Percentiles rank a stretch among this genome's conserved stretches.
Conservation (phyloP, 2,329 filamentous ascomycete species). For the Thelonectria discophora region DNA sequence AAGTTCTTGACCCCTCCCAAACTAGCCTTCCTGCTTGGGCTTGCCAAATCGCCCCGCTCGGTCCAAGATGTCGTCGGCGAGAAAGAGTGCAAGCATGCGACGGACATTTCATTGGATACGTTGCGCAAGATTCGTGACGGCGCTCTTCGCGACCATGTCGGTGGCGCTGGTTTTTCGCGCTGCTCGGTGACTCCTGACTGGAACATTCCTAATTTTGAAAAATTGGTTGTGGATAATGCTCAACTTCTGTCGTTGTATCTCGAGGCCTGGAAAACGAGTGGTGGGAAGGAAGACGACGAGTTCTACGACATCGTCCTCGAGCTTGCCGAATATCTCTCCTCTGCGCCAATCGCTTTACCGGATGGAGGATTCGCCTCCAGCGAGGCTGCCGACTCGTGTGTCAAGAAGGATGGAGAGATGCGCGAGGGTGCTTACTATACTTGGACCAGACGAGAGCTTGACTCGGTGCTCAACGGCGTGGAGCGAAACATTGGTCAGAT, state of each 20-base stretch:
- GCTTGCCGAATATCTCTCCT: constrained; percentile 86
- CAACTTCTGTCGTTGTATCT: constrained; percentile 85
- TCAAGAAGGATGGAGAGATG: constrained; percentile 78
- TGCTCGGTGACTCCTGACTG: constrained; percentile 93
- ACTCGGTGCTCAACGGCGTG: constrained; percentile 68
- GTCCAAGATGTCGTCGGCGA: constrained; percentile 90
- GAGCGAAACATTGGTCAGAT: constrained; percentile 72
- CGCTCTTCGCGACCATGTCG: constrained; percentile 65
- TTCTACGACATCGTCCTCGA: constrained; percentile 82
- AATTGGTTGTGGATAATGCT: constrained; percentile 93
- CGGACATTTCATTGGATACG: constrained; percentile 82
- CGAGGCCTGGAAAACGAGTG: constrained; percentile 77
- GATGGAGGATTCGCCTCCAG: constrained; percentile 85
- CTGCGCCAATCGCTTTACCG: constrained; percentile 70
- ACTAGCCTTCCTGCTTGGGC: constrained; percentile 79
- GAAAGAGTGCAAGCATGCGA: constrained; percentile 76
- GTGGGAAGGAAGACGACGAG: constrained; percentile 67
- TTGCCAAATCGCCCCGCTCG: constrained; percentile 74
- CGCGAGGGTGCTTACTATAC: constrained; percentile 93
- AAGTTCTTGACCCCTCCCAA: constrained; percentile 94
- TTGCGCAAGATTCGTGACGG: constrained; percentile 74
- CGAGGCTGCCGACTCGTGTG: constrained; percentile 88
- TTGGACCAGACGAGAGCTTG: constrained; percentile 90
- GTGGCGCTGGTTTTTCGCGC: constrained; percentile 65
- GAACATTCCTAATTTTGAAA: constrained; percentile 96